Percentiles rank a stretch among this genome's conserved stretches.
phyloP scores from a whole-genome alignment of 495 filamentous ascomycete species.

The Saxispiralis lemnorum region DNA sequence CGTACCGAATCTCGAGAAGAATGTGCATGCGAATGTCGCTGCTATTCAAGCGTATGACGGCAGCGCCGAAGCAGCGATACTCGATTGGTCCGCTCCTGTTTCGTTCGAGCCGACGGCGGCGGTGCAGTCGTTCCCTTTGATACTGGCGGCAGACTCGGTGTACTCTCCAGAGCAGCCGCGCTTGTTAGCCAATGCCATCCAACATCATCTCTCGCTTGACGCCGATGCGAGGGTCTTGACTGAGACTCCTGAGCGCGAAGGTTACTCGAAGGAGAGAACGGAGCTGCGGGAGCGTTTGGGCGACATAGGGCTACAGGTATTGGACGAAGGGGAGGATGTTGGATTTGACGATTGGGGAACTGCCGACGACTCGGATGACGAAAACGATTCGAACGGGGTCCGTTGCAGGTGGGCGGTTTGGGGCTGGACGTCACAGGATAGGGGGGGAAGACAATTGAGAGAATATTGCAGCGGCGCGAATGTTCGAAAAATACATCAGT shows the following conservation, averaged over 20 bases:
- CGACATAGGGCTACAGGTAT: constrained; percentile 31
- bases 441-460: too few relatives aligned
- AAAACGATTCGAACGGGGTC: constrained; percentile 32
- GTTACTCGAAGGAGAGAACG: constrained; percentile 34
- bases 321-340: constrained; percentile 43
- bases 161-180: constrained; percentile 50
- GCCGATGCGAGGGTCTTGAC: constrained; percentile 37
- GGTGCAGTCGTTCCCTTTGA: constrained; percentile 34
- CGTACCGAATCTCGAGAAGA: constrained; percentile 45
- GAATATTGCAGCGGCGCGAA: too few relatives aligned
- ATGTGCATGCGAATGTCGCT: constrained; percentile 38
- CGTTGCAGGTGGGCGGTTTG: constrained; percentile 53
- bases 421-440: constrained; percentile 15
- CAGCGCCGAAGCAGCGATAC: constrained; percentile 32
- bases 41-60: constrained; percentile 28
- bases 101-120: not conserved
- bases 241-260: constrained; percentile 47
- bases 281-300: constrained; percentile 40
- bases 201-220: constrained; percentile 32
- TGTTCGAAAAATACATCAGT: too few relatives aligned
- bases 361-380: constrained; percentile 6
- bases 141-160: constrained; percentile 55
- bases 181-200: constrained; percentile 42
- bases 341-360: constrained; percentile 54
- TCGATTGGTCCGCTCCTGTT: constrained; percentile 45